Evolutionary conservation across 1,284 basidiomycete genomes (phyloP), one percentile per base, ranked within the genome.

Genomic region (Rhodofomes roseus): DNA sequence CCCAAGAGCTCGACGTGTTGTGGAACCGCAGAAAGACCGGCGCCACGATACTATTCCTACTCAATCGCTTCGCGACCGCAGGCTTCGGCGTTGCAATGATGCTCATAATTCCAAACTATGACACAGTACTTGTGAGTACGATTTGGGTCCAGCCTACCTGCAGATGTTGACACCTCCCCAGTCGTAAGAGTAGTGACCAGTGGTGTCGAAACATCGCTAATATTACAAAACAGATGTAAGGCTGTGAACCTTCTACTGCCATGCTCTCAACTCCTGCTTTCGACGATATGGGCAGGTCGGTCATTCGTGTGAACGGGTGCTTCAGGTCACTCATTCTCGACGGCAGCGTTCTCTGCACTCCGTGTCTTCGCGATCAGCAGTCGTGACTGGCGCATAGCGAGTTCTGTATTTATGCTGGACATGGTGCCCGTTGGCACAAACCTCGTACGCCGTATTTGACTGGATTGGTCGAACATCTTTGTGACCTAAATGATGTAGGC

Each of bases 321-420:
- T 4, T 7, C 3, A 39, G 4, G 23, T 6, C 51, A 14, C 27
- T 53, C 6, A 16, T 51, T 18, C 20, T 4, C 0, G 1, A 2
- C n/a, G 11, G 2, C 25, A 60, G 61, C 46, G 5, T 62, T 62
- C 56, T 62, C 58, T 5, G 54, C 55, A 1, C 27, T 60, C 4
- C 58, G 58, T 12, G 56, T 62, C 2, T 62, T 57, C 27, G 61
- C 61, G 0, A 50, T 60, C 36, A 44, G 37, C 12, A 46, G 48
- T 9, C 48, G 54, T 1, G 36, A 22, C 36, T 62, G 58, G 56
- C 34, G 29, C 3, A n/a, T 51, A 1, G 54, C 58, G 7, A 40
- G 48, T 2, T 25, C 57, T n/a, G 57, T 58, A n/a, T 43, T 56
- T 14, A 8, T 54, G 1, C 56, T 56, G 5, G 37, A 51, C 12